These are phyloP conservation scores for Pseudogymnoascus sp. DNA, from an alignment of 2,329 filamentous ascomycete genomes.

Conservation along the genomic window DNA sequence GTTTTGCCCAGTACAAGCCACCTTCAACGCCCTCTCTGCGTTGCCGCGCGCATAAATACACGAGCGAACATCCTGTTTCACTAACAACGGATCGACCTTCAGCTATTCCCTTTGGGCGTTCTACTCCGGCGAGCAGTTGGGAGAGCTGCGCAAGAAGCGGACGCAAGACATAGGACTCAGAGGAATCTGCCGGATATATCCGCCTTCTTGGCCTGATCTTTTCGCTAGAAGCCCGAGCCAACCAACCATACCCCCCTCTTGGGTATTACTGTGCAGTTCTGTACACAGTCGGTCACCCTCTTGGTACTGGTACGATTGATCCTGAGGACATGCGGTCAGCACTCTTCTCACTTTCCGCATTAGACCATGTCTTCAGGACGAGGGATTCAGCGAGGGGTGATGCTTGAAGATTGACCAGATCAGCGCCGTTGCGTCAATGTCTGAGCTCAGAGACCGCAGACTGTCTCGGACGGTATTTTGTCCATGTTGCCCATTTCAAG, in stretches of 20 bases:
- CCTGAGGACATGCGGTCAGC: background rate
- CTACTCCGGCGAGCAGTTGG: background rate
- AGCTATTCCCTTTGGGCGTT: background rate
- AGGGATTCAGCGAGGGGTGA: background rate
- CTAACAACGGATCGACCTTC: constrained; percentile 2
- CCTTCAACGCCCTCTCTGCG: background rate
- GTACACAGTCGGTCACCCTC: background rate
- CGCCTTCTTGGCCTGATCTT: background rate
- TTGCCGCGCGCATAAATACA: constrained; percentile 10
- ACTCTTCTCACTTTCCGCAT: constrained; percentile 7
- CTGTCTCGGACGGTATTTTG: background rate
- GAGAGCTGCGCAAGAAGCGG: background rate
- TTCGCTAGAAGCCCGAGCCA: background rate
- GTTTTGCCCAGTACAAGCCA: constrained; percentile 6
- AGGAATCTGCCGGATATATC: background rate
- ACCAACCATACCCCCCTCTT: background rate
- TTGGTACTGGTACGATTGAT: constrained; percentile 7
- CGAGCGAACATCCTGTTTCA: constrained; percentile 4
- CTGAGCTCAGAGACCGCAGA: background rate
- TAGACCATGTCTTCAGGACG: background rate
- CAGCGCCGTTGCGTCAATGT: background rate
- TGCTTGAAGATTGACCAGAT: background rate
- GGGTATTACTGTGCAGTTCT: background rate
- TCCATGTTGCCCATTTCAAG: background rate
- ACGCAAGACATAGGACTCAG: background rate